Evolutionary conservation across 2,329 filamentous ascomycete species (phyloP).

Genomic region (Microdochium nivale): DNA sequence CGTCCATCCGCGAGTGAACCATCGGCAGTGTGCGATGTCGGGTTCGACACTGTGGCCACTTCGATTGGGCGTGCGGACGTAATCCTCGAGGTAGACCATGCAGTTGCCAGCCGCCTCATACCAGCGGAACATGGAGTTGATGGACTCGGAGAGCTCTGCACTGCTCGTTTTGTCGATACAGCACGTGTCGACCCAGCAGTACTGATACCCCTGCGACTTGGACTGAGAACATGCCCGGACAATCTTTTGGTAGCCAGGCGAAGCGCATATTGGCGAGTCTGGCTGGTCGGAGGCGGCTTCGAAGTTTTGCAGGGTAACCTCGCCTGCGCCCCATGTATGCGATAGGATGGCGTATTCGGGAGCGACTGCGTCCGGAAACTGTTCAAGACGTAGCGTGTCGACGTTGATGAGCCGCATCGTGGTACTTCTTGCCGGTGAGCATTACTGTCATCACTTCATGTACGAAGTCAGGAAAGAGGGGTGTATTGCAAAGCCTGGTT

Average conservation of each 20-base stretch:
- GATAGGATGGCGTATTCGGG: slow-evolving; percentile 17
- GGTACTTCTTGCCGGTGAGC: no score
- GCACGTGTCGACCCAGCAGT: neutral
- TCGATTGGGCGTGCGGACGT: neutral
- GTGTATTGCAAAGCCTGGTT: no score
- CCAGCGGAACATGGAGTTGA: neutral
- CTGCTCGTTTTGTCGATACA: neutral
- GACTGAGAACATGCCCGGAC: neutral
- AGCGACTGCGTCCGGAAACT: slow-evolving; percentile 4
- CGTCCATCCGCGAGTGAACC: neutral
- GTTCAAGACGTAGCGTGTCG: no score
- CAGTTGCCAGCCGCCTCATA: neutral
- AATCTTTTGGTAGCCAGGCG: neutral
- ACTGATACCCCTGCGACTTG: neutral
- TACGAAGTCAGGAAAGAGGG: no score
- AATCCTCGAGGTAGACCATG: neutral
- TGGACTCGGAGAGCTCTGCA: neutral
- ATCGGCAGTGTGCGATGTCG: neutral
- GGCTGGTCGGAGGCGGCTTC: no score
- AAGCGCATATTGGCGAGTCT: no score
- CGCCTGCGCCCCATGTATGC: slow-evolving; percentile 14
- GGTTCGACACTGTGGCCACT: neutral
- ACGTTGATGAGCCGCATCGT: no score
- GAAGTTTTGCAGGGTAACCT: slow-evolving; percentile 14
- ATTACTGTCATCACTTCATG: no score